Base-by-base conservation (phyloP, 805 yeast genomes). In the Candida rishiriensis region DNA sequence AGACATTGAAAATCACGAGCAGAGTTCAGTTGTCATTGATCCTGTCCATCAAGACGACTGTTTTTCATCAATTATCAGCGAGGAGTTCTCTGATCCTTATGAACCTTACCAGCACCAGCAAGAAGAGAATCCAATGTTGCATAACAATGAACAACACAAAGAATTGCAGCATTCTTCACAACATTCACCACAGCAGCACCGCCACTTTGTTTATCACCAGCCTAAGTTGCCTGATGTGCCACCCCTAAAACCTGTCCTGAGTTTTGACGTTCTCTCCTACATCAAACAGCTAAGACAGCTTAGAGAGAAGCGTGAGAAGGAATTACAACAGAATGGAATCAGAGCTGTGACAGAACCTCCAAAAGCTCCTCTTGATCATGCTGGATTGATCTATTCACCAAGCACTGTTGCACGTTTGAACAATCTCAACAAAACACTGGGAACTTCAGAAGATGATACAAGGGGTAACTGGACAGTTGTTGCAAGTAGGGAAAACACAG, bases 321-420 rank as follows among this genome's bases (percentile, higher is more conserved):
- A 50, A 2, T 33, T 58, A 13, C 43, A 48, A 13, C 36, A 40
- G 28, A 43, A 41, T 16, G 64, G 65, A 33, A 56, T 61, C 4
- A 50, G 53, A 9, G 39, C 42, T 3, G 54, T 61, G 10, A 30
- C 48, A 2, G 57, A 55, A 7, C 9, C 13, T 10, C 29, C 50
- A 3, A 38, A 16, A n/a, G 29, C 40, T 4, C 48, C 53, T 35
- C 40, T 53, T 15, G 47, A 32, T 13, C 29, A 38, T 17, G 41
- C 43, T 15, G 55, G 57, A 2, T 35, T 55, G 5, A 35, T 53
- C 3, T 51, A 47, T 21, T 58, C 63, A 12, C 57, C 60, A 3
- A 57, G 61, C 40, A 50, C 54, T 7, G 40, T 44, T 12, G 49
- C 48, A n/a, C 52, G 48, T 14, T 34, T 60, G 30, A 34, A 44